Base-by-base conservation (phyloP, 768 basidiomycete species). In the Pleurotus tuber-regium region DNA sequence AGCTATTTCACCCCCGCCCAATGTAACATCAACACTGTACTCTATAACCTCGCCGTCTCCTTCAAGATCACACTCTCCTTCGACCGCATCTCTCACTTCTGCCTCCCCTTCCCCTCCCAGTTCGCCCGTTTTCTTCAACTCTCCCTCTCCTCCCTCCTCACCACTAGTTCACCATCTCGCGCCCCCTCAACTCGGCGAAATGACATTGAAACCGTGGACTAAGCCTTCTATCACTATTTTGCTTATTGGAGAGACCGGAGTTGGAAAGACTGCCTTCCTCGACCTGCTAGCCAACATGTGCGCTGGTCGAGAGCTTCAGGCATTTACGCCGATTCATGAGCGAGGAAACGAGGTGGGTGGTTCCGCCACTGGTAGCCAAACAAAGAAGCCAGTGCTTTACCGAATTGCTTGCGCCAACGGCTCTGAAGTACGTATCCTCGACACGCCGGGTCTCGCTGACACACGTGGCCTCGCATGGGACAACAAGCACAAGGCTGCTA, bases 401-500 rank as follows among this genome's bases (percentile, higher is more conserved):
- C 21, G 30, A 18, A 51, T 59, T 24, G 23, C 11, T 2, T 42
- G 52, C 33, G 26, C 33, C 26, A 56, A 59, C 19, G 55, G 53
- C 0, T 14, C 24, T 16, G 28, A 43, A 40, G 40, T 66, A 6
- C 57, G 59, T 23, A 57, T 66, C 26, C 57, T 66, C 11, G 64
- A 66, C 43, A 65, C 64, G 12, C 64, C 64, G 24, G 64, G 64
- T 7, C 61, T 66, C 7, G 61, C 54, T 14, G 64, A 66, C 40
- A 66, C 64, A 5, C 62, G 64, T 19, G 64, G 64, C 23, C 39
- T 63, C 7, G 54, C 56, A 10, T 53, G 63, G 26, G 64, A 66
- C 39, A 54, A 58, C 11, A 38, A 51, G 11, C 64, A 64, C 46
- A 63, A 64, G 52, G 46, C 38, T 6, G 53, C 52, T 26, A 66